Evolutionary conservation across 2,329 filamentous ascomycete genomes (phyloP), one percentile per base, ranked within the genome.

Genomic region (Hymenotorrendiella dingleyae): DNA sequence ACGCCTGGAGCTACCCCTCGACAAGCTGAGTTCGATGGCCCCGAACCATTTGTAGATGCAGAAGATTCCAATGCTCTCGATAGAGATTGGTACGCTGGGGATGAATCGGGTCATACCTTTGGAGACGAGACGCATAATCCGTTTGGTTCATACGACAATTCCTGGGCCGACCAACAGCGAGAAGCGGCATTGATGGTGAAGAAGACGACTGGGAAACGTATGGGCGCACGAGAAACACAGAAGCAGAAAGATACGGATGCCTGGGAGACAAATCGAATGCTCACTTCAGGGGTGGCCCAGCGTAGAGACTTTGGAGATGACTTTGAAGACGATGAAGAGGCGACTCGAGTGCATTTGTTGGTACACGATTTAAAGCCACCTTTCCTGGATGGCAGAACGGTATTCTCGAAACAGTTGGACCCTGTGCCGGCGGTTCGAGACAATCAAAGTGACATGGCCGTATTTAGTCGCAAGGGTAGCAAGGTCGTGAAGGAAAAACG

Each of bases 231-330:
- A 38, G 82, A 83, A 47, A 74, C 87, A 45, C 88, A 95, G 65
- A 86, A 90, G 56, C 87, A 95, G 63, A 89, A 86, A 61, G 93
- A 98, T 60, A 89, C 93, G 32, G 93, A 98, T 65, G 91, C 90
- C 0, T 98, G 93, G 93, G 94, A 98, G 65, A 93, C 91, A 12
- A 98, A 98, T 63, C 86, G 93, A 46, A 97, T 98, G 93, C 74
- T 98, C 47, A 93, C 90, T 1, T 96, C 90, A 16, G 91, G 91
- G 43, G 90, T 98, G 14, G 93, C 93, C 14, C 94, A 98, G 64
- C 74, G 91, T 58, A 73, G 88, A 53, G 86, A 93, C 56, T 79
- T 88, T 61, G 82, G 82, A 19, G 75, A 78, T 36, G 88, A 93
- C 59, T 94, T 96, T 57, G 83, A 84, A 39, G 84, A 94, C 51